A percentile compares a stretch with the other conserved stretches of the same genome.
Evolutionary conservation across 148 eudicot species (phyloP).

Genomic region (Rhododendron molle): DNA sequence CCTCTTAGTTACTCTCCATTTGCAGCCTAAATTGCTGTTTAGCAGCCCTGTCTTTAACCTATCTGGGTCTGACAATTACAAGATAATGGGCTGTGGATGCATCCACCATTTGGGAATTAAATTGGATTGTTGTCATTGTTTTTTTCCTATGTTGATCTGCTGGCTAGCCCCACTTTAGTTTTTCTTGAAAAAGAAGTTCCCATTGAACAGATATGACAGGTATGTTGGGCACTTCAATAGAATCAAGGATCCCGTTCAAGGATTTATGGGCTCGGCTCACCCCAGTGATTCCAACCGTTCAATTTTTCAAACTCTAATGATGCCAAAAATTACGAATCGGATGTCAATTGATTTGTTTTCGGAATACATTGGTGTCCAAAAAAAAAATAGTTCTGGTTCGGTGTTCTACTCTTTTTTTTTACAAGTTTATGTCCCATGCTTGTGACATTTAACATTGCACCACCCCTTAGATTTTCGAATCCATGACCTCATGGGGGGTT

Average conservation of each 20-base stretch:
- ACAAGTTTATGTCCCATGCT: no score
- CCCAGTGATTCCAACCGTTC: not conserved
- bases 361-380: not conserved
- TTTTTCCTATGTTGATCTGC: not conserved
- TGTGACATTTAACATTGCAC: no score
- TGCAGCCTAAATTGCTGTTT: not conserved
- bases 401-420: no score
- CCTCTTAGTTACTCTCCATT: not conserved
- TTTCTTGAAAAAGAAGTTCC: not conserved
- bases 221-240: not conserved
- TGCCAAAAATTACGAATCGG: not conserved
- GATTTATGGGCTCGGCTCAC: not conserved
- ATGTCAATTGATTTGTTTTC: not conserved
- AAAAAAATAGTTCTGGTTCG: no score
- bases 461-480: no score
- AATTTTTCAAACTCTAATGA: not conserved
- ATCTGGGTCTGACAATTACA: not conserved
- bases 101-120: not conserved
- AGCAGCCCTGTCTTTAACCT: not conserved
- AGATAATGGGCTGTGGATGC: not conserved
- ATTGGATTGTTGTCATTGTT: not conserved
- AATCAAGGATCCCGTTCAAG: not conserved
- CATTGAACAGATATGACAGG: not conserved
- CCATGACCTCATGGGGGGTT: not conserved
- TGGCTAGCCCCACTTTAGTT: not conserved